Evolutionary conservation across 2,329 filamentous ascomycete species (phyloP).

Genomic region (Rhynchosporium agropyri): DNA sequence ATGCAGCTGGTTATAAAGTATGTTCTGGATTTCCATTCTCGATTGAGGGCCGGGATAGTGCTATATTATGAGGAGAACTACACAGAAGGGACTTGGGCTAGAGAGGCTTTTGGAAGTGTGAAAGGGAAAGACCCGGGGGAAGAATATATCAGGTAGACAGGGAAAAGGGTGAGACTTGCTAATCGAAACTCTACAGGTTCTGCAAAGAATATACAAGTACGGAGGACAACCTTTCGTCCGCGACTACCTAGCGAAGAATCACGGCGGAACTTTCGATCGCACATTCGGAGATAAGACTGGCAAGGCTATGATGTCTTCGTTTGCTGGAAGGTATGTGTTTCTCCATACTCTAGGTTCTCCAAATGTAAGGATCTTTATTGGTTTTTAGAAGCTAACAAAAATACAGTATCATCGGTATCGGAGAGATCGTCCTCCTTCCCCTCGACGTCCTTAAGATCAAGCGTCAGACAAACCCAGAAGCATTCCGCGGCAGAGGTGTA

Average conservation of each 20-base stretch:
- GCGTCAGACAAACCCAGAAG: constrained; percentile 97
- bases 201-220: constrained; percentile 98
- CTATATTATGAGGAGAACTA: not conserved
- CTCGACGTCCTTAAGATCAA: constrained; percentile 99
- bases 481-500: constrained; percentile 91
- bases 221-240: constrained; percentile 94
- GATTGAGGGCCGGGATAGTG: not conserved
- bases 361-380: not conserved
- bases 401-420: constrained; percentile 85
- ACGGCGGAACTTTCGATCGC: constrained; percentile 80
- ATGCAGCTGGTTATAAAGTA: constrained; percentile 96
- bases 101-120: not conserved
- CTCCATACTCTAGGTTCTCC: not conserved
- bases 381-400: not conserved
- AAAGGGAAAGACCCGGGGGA: not conserved
- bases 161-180: not conserved
- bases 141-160: not conserved
- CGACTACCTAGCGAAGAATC: constrained; percentile 81
- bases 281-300: constrained; percentile 96
- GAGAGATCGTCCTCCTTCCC: constrained; percentile 92
- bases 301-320: constrained; percentile 97
- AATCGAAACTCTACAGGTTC: constrained; percentile 54
- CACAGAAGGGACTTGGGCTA: not conserved
- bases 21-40: not conserved
- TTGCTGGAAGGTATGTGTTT: constrained; percentile 75